Evolutionary conservation across 768 basidiomycete genomes (phyloP).

Genomic region (Gymnopilus dilepis): DNA sequence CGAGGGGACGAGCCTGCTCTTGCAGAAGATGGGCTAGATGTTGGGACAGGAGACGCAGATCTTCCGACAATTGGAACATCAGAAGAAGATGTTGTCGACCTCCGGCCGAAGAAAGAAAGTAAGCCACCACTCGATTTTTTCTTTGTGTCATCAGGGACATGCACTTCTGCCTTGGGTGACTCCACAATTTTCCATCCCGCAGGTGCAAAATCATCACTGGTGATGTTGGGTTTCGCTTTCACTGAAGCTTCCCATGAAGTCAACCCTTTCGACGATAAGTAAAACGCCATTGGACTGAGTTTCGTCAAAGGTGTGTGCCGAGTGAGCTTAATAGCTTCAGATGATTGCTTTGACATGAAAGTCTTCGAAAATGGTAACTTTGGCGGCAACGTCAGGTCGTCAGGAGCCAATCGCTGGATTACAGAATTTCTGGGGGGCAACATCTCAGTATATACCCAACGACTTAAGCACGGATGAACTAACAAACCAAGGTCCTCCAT

Average conservation of each 20-base stretch:
- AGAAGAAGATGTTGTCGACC: constrained; percentile 23
- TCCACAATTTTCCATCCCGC: constrained; percentile 76
- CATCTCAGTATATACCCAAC: no score
- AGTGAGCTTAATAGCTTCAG: constrained; percentile 66
- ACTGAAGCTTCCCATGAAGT: constrained; percentile 77
- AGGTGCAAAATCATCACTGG: constrained; percentile 63
- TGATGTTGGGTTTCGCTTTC: constrained; percentile 53
- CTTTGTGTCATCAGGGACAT: constrained; percentile 41
- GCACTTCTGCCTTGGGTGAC: constrained; percentile 47
- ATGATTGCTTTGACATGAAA: constrained; percentile 60
- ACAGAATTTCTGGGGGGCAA: constrained; percentile 41
- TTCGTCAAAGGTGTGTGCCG: constrained; percentile 59
- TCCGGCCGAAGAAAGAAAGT: constrained; percentile 76
- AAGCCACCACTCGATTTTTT: constrained; percentile 62
- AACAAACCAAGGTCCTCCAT: constrained; percentile 63
- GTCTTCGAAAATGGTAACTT: constrained; percentile 57
- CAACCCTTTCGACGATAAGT: constrained; percentile 73
- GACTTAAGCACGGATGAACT: constrained; percentile 36
- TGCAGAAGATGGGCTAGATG: constrained; percentile 20
- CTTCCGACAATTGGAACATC: constrained; percentile 17
- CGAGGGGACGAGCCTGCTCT: constrained; percentile 29
- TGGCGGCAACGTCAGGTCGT: constrained; percentile 55
- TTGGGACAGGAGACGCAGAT: constrained; percentile 26
- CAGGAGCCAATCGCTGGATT: constrained; percentile 52
- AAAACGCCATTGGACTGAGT: constrained; percentile 71